Conservation (phyloP, 2,329 filamentous ascomycete genomes). For the Beauveria varroae region DNA sequence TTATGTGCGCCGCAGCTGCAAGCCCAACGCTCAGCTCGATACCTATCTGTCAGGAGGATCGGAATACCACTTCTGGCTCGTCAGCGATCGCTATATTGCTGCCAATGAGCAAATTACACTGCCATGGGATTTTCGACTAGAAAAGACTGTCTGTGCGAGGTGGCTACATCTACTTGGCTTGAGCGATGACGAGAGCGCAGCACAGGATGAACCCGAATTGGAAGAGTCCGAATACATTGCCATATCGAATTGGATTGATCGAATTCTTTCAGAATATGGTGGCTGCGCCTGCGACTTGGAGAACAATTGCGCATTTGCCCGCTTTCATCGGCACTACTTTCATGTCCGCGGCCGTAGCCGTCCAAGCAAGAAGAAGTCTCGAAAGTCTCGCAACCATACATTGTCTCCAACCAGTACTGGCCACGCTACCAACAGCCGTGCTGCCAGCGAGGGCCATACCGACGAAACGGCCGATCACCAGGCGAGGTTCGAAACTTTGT, state of each 20-base stretch:
- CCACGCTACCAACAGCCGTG: conserved; percentile 55
- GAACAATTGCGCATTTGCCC: conserved; percentile 54
- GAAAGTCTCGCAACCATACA: conserved; percentile 47
- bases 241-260: conserved; percentile 58
- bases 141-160: conserved; percentile 44
- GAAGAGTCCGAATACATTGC: conserved; percentile 53
- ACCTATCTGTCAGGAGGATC: conserved; percentile 72
- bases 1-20: conserved; percentile 87
- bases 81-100: conserved; percentile 70
- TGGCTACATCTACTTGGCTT: conserved; percentile 55
- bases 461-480: conserved; percentile 51
- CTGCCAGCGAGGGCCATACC: conserved; percentile 52
- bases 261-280: conserved; percentile 68
- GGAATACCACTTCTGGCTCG: conserved; percentile 88
- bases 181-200: conserved; percentile 47
- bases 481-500: conserved; percentile 34
- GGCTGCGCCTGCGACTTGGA: conserved; percentile 68
- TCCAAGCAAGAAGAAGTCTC: conserved; percentile 40
- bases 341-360: conserved; percentile 36
- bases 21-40: conserved; percentile 80
- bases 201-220: conserved; percentile 45
- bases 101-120: conserved; percentile 56
- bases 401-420: conserved; percentile 57
- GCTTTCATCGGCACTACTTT: conserved; percentile 53
- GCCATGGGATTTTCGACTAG: conserved; percentile 60